Percentiles rank a stretch among this genome's conserved stretches.
Evolutionary conservation across 257 asterid genomes (phyloP).

Genomic region (Orobanche coerulescens): DNA sequence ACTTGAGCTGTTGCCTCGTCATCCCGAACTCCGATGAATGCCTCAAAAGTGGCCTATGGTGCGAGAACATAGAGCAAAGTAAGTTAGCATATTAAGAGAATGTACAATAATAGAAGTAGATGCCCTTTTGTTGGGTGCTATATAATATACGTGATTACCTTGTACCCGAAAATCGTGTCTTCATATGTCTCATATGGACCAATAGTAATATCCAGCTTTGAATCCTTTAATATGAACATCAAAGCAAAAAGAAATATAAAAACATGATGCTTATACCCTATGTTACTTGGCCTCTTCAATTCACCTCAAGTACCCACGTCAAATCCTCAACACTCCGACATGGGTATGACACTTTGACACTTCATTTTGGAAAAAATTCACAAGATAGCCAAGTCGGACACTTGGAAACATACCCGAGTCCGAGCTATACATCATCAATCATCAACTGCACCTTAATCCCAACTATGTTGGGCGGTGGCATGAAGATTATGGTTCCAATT

Average conservation of each 20-base stretch:
- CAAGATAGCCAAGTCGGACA: too few species aligned
- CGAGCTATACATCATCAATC: too few species aligned
- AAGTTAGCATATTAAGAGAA: neutral
- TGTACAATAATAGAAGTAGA: neutral
- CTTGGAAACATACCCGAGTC: too few species aligned
- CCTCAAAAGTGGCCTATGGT: conserved; percentile 89
- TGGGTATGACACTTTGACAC: too few species aligned
- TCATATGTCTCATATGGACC: conserved; percentile 99
- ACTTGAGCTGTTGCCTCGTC: conserved; percentile 87
- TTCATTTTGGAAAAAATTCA: too few species aligned
- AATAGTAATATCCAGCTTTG: conserved; percentile 85
- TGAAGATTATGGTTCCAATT: too few species aligned
- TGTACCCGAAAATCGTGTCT: conserved; percentile 83
- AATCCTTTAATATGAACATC: conserved; percentile 46
- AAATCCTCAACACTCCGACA: too few species aligned
- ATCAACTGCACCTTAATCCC: too few species aligned
- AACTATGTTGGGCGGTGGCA: too few species aligned
- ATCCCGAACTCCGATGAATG: conserved; percentile 81
- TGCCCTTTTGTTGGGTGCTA: neutral
- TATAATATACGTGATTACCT: conserved; percentile 32
- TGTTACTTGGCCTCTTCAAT: too few species aligned
- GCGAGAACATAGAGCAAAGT: conserved; percentile 21
- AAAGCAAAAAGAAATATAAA: conserved; percentile 11
- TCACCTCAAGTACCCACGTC: too few species aligned
- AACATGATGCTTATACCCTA: conserved; percentile 8